These are phyloP conservation scores for Taphrina flavorubra DNA, from an alignment of 1,139 yeast species.

Conservation along the genomic window DNA sequence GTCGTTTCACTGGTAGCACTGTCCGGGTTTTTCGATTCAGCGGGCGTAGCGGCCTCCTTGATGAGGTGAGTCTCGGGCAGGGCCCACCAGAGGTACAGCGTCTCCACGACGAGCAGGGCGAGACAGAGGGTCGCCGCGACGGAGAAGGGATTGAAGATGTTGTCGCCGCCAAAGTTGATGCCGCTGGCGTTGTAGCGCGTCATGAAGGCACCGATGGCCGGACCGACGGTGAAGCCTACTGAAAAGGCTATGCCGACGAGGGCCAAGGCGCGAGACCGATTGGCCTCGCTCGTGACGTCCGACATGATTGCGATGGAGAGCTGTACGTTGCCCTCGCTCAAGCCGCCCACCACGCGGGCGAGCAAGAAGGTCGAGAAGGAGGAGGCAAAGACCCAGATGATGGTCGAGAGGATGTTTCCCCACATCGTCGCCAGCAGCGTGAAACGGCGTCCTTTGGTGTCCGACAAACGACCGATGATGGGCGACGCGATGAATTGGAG, in stretches of 20 bases:
- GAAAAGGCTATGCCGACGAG: constrained; percentile 42
- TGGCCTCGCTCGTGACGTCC: constrained; percentile 39
- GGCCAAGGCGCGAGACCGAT: constrained; percentile 38
- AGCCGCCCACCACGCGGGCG: constrained; percentile 39
- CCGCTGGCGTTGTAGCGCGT: constrained; percentile 39
- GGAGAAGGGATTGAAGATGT: constrained; percentile 36
- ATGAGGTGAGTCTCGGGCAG: constrained; percentile 37
- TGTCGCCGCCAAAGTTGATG: constrained; percentile 24
- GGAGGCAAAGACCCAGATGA: constrained; percentile 42
- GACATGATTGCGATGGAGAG: constrained; percentile 41
- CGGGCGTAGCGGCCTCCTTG: background rate
- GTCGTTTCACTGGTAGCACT: background rate
- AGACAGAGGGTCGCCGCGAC: constrained; percentile 35
- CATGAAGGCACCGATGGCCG: constrained; percentile 41
- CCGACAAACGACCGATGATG: constrained; percentile 35
- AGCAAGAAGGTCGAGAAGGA: constrained; percentile 34
- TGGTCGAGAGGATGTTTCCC: constrained; percentile 40
- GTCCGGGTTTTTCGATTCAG: background rate
- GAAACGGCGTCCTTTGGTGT: constrained; percentile 31
- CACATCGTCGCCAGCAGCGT: constrained; percentile 38
- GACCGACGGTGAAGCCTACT: constrained; percentile 40
- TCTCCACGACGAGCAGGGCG: constrained; percentile 32
- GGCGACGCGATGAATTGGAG: constrained; percentile 41
- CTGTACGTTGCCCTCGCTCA: constrained; percentile 42
- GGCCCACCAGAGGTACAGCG: constrained; percentile 26